Evolutionary conservation across 306 rosid species (phyloP), one percentile per base, ranked within the genome.

Genomic region (Casuarina glauca): DNA sequence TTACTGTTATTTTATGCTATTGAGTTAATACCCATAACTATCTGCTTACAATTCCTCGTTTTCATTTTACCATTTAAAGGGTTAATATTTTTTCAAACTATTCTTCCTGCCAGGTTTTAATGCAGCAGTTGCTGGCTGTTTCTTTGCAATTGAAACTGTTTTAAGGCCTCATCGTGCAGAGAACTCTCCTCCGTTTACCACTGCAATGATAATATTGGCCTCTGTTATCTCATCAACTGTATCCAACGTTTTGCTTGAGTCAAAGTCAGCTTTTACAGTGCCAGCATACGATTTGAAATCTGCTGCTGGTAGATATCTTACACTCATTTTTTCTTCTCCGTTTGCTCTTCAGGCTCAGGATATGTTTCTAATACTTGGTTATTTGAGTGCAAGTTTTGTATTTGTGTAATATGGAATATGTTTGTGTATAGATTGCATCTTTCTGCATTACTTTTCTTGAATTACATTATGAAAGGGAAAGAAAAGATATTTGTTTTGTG

Each of bases 131-230:
- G 99, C 99, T 71, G 99, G 99, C 71, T 93, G 99, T 84, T 95
- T 95, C 90, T 95, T 95, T 45, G 97, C 99, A 45, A 95, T 95
- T 83, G 99, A 95, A 91, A 95, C 99, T 48, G 99, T 95, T 73
- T 76, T 93, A 73, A 87, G 97, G 82, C 97, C 99, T 74, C 96
- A 86, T 73, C 97, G 91, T 69, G 99, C 99, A 2, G 99, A 95
- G 82, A 95, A 95, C 73, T 95, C 99, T 68, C 97, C 99, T 78
- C 99, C 99, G 32, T 91, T 93, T 86, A 95, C 97, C 12, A 95
- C 99, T 73, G 99, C 99, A 77, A 95, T 95, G 99, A 95, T 95
- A 84, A 95, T 95, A 79, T 84, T 95, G 96, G 97, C 99, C 83
- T 95, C 99, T 83, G 99, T 95, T 77, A 86, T 95, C 73, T 95